These are phyloP conservation scores for Mrakia hoshinonis DNA, from an alignment of 768 basidiomycete genomes.

Conservation along the genomic window DNA sequence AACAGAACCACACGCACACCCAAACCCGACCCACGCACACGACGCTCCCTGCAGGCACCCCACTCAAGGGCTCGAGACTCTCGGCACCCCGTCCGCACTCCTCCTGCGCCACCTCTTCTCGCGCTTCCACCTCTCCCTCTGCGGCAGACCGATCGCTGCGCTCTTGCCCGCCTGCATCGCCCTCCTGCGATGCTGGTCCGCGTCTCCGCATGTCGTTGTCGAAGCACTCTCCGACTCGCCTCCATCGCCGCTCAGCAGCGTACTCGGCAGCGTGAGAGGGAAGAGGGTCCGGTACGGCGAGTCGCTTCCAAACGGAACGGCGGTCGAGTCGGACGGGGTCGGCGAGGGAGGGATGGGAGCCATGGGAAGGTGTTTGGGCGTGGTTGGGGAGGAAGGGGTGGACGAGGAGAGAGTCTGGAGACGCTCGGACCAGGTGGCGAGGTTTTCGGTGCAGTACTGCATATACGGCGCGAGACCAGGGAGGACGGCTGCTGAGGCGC, in stretches of 20 bases:
- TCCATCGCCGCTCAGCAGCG: neutral
- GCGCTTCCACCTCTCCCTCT: neutral
- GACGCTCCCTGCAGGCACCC: too few relatives aligned
- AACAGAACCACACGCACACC: too few relatives aligned
- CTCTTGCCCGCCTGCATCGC: conserved; percentile 6
- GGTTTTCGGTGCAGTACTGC: conserved; percentile 59
- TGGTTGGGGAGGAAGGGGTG: neutral
- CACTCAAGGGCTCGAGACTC: too few relatives aligned
- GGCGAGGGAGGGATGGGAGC: neutral
- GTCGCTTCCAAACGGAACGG: neutral
- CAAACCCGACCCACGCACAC: too few relatives aligned
- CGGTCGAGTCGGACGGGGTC: neutral
- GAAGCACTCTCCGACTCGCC: neutral
- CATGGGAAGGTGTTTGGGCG: too few relatives aligned
- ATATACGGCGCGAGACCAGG: conserved; percentile 69
- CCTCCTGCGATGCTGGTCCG: neutral
- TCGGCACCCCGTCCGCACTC: neutral
- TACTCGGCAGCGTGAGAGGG: conserved; percentile 1
- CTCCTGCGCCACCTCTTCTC: neutral
- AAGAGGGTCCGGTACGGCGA: conserved; percentile 20
- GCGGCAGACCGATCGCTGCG: neutral
- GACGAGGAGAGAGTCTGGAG: conserved; percentile 32
- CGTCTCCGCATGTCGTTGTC: neutral
- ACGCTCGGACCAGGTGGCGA: conserved; percentile 60
- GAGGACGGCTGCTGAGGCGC: conserved; percentile 60